Percentiles rank a stretch among this genome's conserved stretches.
phyloP scores from a whole-genome alignment of 371 early-diverging fungal genomes.

The Saksenaea vasiformis region DNA sequence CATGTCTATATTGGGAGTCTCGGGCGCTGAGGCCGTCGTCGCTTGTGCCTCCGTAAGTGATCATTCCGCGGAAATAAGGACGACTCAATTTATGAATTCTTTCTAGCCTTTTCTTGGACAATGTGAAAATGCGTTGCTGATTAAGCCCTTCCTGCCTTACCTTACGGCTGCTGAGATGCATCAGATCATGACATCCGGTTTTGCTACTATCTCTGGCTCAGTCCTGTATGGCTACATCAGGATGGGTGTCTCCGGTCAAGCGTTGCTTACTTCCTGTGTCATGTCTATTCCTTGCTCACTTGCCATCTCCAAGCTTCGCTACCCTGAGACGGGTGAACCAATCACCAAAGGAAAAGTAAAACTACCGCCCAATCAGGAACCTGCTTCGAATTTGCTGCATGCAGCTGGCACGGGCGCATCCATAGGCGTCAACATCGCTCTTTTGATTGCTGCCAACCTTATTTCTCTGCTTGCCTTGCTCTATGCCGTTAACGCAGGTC shows the following conservation, averaged over 20 bases:
- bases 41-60: conserved; percentile 72
- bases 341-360: conserved; percentile 66
- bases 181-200: conserved; percentile 90
- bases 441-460: conserved; percentile 77
- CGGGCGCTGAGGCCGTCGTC: conserved; percentile 88
- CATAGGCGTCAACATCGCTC: conserved; percentile 75
- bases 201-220: conserved; percentile 92
- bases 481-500: conserved; percentile 66
- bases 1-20: conserved; percentile 72
- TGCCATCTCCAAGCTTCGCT: conserved; percentile 77
- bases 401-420: conserved; percentile 88
- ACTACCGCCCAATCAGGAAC: conserved; percentile 48
- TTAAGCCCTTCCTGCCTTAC: conserved; percentile 79
- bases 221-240: conserved; percentile 76
- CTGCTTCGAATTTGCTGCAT: conserved; percentile 72
- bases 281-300: conserved; percentile 93
- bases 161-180: conserved; percentile 90
- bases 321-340: conserved; percentile 83
- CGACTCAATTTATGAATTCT: not conserved
- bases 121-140: conserved; percentile 83
- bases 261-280: conserved; percentile 82
- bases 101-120: conserved; percentile 74
- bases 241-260: conserved; percentile 67
- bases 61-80: not conserved
- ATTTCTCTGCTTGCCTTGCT: conserved; percentile 77